These are phyloP conservation scores for Sporothrix euskadiensis DNA, from an alignment of 2,329 filamentous ascomycete species.

Conservation along the genomic window DNA sequence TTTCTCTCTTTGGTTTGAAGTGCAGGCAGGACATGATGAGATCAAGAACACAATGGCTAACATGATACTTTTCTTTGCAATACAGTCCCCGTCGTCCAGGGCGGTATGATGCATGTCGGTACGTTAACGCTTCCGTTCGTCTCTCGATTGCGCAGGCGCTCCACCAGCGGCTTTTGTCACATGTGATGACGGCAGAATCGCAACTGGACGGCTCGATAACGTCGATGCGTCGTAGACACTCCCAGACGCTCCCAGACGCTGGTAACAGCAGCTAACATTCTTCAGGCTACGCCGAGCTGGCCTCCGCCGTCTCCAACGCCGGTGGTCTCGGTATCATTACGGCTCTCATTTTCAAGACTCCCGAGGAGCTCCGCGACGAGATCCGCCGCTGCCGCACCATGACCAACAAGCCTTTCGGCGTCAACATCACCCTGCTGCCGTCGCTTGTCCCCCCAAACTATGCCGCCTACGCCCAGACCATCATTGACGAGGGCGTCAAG, in stretches of 20 bases:
- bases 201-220: neutral
- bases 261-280: neutral
- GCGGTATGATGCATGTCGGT: slow-evolving; percentile 63
- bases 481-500: slow-evolving; percentile 88
- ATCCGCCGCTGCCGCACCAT: slow-evolving; percentile 83
- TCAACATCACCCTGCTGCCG: slow-evolving; percentile 93
- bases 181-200: slow-evolving; percentile 22
- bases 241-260: neutral
- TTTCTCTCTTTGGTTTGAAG: neutral
- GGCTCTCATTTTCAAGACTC: slow-evolving; percentile 87
- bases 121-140: slow-evolving; percentile 18
- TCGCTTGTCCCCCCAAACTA: slow-evolving; percentile 90
- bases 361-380: slow-evolving; percentile 88
- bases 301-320: slow-evolving; percentile 75
- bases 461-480: slow-evolving; percentile 82
- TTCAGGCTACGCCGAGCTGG: slow-evolving; percentile 78
- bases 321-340: slow-evolving; percentile 81
- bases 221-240: neutral
- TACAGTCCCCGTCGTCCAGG: slow-evolving; percentile 76
- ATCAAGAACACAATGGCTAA: slow-evolving; percentile 35
- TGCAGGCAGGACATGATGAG: neutral
- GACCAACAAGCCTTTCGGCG: slow-evolving; percentile 79
- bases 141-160: neutral
- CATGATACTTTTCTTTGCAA: slow-evolving; percentile 24
- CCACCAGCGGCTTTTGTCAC: neutral